These are phyloP conservation scores for Reutealis trisperma DNA, from an alignment of 345 rosid species.

Conservation along the genomic window DNA sequence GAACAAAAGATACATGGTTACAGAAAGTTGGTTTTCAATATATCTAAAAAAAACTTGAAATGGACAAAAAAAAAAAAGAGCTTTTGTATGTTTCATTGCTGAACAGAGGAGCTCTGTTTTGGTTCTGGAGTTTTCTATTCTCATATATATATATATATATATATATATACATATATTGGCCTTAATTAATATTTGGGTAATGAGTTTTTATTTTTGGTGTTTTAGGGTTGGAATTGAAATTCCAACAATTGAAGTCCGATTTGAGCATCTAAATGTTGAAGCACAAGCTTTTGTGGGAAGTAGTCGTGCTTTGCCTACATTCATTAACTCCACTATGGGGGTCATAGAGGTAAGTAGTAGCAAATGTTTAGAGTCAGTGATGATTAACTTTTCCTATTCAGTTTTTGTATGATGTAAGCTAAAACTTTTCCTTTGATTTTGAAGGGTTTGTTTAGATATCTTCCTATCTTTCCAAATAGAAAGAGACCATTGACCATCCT, in stretches of 20 bases:
- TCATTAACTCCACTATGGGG: conserved; percentile 44
- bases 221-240: conserved; percentile 51
- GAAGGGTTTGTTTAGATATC: conserved; percentile 28
- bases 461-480: conserved; percentile 45
- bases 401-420: neutral
- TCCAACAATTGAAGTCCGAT: conserved; percentile 55
- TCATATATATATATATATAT: neutral
- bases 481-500: conserved; percentile 64
- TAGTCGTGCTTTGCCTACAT: conserved; percentile 57
- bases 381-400: neutral
- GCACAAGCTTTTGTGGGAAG: conserved; percentile 64
- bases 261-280: conserved; percentile 45
- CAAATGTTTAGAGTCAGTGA: neutral
- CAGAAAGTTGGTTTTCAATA: neutral
- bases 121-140: neutral
- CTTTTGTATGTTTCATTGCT: neutral
- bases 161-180: neutral
- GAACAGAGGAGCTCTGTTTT: neutral
- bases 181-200: neutral
- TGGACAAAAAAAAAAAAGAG: too few species aligned
- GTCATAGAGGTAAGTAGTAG: conserved; percentile 47
- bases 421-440: neutral
- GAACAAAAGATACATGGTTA: neutral
- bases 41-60: too few species aligned
- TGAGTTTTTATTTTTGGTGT: neutral